These are phyloP conservation scores for Paramecium octaurelia DNA, from an alignment of 73 alveolate species.

Conservation along the genomic window DNA sequence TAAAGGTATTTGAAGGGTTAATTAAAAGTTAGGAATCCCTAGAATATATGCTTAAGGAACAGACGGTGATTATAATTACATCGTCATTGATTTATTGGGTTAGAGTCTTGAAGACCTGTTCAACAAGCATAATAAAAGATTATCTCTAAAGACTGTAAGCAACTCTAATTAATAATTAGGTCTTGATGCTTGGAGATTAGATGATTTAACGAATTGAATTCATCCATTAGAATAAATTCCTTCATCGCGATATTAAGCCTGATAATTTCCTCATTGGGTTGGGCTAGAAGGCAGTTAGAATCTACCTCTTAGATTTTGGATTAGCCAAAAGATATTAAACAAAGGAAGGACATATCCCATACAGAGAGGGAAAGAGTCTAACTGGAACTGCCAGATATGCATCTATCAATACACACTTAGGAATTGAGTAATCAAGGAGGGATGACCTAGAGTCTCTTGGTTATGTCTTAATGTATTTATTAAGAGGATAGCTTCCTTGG, in stretches of 20 bases:
- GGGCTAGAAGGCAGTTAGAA: conserved; percentile 60
- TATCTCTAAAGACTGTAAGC: conserved; percentile 52
- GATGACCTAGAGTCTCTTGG: conserved; percentile 89
- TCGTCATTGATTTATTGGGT: conserved; percentile 90
- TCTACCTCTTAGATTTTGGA: conserved; percentile 91
- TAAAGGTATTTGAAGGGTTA: not conserved
- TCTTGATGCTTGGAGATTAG: conserved; percentile 54
- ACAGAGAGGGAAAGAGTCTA: conserved; percentile 89
- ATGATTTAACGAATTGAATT: conserved; percentile 57
- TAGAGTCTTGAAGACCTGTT: conserved; percentile 87
- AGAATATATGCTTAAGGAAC: conserved; percentile 58
- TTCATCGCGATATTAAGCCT: conserved; percentile 90
- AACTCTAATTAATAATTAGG: conserved; percentile 31
- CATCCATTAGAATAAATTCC: conserved; percentile 69
- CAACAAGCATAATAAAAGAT: conserved; percentile 62
- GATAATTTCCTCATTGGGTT: conserved; percentile 80
- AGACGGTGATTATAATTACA: conserved; percentile 80
- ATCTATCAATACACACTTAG: conserved; percentile 68
- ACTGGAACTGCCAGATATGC: conserved; percentile 96
- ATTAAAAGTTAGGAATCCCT: conserved; percentile 60
- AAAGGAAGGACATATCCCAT: conserved; percentile 91
- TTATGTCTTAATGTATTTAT: conserved; percentile 77
- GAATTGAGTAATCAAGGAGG: conserved; percentile 77
- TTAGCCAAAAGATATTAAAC: conserved; percentile 85
- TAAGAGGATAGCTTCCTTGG: conserved; percentile 89